phyloP scores from a whole-genome alignment of 768 basidiomycete genomes.

The Floccularia luteovirens region DNA sequence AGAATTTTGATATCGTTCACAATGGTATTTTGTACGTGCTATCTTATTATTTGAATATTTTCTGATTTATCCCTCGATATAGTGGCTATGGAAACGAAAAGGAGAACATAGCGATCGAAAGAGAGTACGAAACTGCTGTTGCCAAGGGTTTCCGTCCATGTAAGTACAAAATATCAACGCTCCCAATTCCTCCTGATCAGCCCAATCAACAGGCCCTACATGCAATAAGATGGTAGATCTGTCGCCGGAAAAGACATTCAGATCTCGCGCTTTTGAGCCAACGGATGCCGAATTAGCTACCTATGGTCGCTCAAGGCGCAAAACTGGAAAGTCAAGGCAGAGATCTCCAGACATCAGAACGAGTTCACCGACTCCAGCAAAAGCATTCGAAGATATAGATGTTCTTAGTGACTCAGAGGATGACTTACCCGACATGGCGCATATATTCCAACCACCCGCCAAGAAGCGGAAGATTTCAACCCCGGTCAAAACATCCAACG shows the following conservation, averaged over 20 bases:
- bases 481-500: no score
- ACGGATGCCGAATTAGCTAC: conserved; percentile 45
- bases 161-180: conserved; percentile 16
- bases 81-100: conserved; percentile 51
- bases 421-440: conserved; percentile 41
- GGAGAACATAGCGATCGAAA: conserved; percentile 47
- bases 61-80: not conserved
- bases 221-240: conserved; percentile 64
- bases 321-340: conserved; percentile 10
- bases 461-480: conserved; percentile 19
- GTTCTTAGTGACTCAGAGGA: conserved; percentile 38
- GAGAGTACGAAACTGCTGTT: conserved; percentile 45
- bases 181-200: not conserved
- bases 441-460: conserved; percentile 24
- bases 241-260: conserved; percentile 44
- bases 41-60: not conserved
- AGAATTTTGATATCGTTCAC: conserved; percentile 43
- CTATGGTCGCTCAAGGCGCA: conserved; percentile 27
- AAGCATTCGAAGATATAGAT: conserved; percentile 19
- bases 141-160: conserved; percentile 56
- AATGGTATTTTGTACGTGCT: conserved; percentile 51
- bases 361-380: conserved; percentile 17
- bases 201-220: conserved; percentile 39
- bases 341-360: conserved; percentile 12
- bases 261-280: conserved; percentile 62